Base-by-base conservation (phyloP, 495 filamentous ascomycete genomes). In the Penicillium soppii region DNA sequence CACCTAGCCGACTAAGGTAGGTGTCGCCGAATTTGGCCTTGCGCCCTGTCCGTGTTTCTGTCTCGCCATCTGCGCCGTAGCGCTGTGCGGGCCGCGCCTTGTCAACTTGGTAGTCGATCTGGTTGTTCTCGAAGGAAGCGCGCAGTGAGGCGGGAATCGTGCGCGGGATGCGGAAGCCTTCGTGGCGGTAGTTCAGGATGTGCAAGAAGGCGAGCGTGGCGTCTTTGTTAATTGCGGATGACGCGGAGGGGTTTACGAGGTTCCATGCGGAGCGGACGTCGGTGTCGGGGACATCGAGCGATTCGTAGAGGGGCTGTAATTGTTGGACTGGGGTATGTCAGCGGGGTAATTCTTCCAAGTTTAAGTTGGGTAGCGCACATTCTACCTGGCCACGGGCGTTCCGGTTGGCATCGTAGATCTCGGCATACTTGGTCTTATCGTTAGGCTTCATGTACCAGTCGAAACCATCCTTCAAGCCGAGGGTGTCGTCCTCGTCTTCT, bases 391-490 rank as follows among this genome's bases (percentile, higher is more conserved):
- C 94, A 35, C 90, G 87, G 54, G 82, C 81, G 66, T 91, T 88
- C 43, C 89, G 82, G 69, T 90, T 92, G 54, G 94, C 88, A 50
- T 82, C 86, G 69, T 97, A 98, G 66, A 98, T 97, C 40, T 91
- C 88, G 66, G 96, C 89, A 70, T 98, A 98, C 71, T 95, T 96
- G 46, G 83, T 62, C 71, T 90, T 92, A 66, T 97, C 91, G 33
- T 76, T 69, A 1, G 94, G 94, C 52, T 82, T 88, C 91, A 98
- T 97, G 71, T 98, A 98, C 94, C 94, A 98, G 68, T 98, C 94
- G 69, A 98, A 98, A 1, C 92, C 91, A 71, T 96, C 89, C 65
- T 94, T 95, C 46, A 98, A 72, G 5, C 94, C 90, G 4, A 82
- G 82, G 17, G 81, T 82, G 62, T 92, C 90, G 54, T 90, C 86